A percentile compares a stretch with the other conserved stretches of the same genome.
These are phyloP conservation scores for Oehlia diaphana DNA, from an alignment of 192 early-diverging fungal genomes.

Conservation along the genomic window DNA sequence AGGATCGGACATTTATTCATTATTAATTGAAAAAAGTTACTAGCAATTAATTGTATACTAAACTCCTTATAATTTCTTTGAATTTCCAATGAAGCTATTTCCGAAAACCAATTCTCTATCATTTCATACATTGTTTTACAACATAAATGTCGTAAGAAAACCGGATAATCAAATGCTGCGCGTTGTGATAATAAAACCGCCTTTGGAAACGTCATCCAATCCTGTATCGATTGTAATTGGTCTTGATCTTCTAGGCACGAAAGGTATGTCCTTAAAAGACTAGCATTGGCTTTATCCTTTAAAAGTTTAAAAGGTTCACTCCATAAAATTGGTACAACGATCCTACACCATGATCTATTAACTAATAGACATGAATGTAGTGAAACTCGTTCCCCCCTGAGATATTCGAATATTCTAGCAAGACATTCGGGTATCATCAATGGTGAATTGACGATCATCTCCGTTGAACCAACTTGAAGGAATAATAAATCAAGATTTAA, in stretches of 20 bases:
- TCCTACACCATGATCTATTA: conserved; percentile 2
- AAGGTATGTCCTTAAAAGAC: conserved; percentile 1
- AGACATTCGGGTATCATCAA: conserved; percentile 3
- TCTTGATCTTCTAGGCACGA: not conserved
- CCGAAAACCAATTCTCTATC: not conserved
- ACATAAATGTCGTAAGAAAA: not conserved
- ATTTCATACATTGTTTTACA: not conserved
- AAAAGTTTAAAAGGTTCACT: conserved; percentile 5
- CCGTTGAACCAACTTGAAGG: not conserved
- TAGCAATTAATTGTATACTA: not conserved
- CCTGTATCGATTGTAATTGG: not conserved
- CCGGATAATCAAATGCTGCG: not conserved
- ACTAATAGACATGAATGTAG: conserved; percentile 10
- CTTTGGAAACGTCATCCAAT: not conserved
- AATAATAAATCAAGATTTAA: not conserved
- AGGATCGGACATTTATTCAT: not conserved
- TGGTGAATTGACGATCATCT: not conserved
- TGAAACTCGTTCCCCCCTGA: not conserved
- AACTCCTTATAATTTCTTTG: not conserved
- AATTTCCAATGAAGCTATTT: not conserved
- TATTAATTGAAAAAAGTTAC: not conserved
- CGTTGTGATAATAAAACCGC: not conserved
- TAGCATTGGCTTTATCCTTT: not conserved
- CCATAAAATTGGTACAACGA: conserved; percentile 9
- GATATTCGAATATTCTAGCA: conserved; percentile 8